Evolutionary conservation across 192 early-diverging fungal genomes (phyloP).

Genomic region (Physocladia obscura): DNA sequence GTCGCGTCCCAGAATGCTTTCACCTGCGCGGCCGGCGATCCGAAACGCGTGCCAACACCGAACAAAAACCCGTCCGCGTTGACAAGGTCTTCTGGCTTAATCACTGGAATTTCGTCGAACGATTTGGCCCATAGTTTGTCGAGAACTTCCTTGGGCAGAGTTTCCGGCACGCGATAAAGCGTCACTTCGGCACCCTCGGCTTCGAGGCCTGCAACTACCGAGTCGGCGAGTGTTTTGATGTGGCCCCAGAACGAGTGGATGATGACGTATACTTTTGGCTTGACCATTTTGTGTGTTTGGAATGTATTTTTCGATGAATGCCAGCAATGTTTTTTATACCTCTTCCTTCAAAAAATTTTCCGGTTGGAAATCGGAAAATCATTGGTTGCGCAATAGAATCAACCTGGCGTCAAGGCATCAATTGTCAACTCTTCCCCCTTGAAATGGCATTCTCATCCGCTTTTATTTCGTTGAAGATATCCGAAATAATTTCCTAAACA

Average conservation of each 20-base stretch:
- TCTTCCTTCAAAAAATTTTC: no score
- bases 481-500: no score
- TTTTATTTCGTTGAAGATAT: no score
- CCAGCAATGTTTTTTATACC: no score
- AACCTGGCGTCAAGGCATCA: no score
- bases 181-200: constrained; percentile 54
- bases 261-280: constrained; percentile 62
- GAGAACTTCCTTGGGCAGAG: constrained; percentile 66
- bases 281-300: no score
- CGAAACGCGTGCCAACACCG: constrained; percentile 67
- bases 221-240: constrained; percentile 66
- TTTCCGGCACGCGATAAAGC: constrained; percentile 62
- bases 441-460: no score
- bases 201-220: constrained; percentile 63
- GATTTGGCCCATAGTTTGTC: constrained; percentile 64
- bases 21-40: constrained; percentile 72
- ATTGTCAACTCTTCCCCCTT: no score
- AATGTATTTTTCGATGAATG: no score
- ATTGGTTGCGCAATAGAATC: no score
- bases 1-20: constrained; percentile 71
- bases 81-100: constrained; percentile 51
- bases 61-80: constrained; percentile 71
- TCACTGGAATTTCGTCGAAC: constrained; percentile 54
- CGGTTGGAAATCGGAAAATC: no score
- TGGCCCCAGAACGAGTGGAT: constrained; percentile 69